Conservation (phyloP, 768 basidiomycete species). For the Russula abietina region DNA sequence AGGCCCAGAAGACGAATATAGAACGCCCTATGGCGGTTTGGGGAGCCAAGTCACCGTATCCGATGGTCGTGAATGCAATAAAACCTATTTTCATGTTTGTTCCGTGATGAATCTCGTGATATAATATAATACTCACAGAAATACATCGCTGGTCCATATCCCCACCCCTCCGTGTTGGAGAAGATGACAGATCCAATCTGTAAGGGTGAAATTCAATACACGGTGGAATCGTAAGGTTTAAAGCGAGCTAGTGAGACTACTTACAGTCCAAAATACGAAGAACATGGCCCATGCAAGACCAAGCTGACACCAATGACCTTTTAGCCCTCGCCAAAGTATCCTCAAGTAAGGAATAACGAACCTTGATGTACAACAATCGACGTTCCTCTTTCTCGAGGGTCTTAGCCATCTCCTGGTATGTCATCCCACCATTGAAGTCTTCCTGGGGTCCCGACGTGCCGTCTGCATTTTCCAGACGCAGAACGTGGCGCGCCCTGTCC, state of each 20-base stretch:
- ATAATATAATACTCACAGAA: conserved; percentile 48
- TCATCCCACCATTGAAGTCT: conserved; percentile 6
- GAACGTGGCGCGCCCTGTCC: conserved; percentile 1
- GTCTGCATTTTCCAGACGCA: neutral
- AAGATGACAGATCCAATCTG: conserved; percentile 69
- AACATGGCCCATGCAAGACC: conserved; percentile 54
- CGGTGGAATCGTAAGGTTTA: neutral
- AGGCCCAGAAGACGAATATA: conserved; percentile 73
- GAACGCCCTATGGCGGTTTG: conserved; percentile 62
- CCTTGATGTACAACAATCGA: conserved; percentile 52
- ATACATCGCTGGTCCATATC: conserved; percentile 56
- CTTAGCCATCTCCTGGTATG: conserved; percentile 25
- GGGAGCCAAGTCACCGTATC: conserved; percentile 65
- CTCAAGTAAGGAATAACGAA: conserved; percentile 26
- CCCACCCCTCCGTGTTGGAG: conserved; percentile 61
- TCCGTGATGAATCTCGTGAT: neutral
- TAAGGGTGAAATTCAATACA: neutral
- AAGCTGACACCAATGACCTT: conserved; percentile 30
- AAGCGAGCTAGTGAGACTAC: conserved; percentile 22
- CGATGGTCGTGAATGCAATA: conserved; percentile 67
- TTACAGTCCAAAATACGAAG: conserved; percentile 71
- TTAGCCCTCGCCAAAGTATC: neutral
- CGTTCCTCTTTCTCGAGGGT: conserved; percentile 37
- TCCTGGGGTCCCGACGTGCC: neutral
- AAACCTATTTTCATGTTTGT: conserved; percentile 43